Conservation (phyloP, 352 stramenopile species). For the Phytophthora palmivora region DNA sequence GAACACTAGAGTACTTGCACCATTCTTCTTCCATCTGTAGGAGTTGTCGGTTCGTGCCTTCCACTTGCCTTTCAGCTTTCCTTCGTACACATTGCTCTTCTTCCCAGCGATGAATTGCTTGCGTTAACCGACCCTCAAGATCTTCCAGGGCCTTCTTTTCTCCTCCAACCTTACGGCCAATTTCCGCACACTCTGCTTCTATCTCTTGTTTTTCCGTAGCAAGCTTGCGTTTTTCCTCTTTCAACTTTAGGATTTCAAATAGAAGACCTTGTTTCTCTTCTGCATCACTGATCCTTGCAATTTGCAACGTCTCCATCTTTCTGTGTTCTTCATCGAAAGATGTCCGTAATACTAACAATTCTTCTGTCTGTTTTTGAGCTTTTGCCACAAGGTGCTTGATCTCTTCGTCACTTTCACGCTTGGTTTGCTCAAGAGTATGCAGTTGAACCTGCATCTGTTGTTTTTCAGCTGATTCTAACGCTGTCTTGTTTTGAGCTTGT, state of each 20-base stretch:
- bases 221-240: slow-evolving; percentile 49
- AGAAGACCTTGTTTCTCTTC: slow-evolving; percentile 57
- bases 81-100: slow-evolving; percentile 53
- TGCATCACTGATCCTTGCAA: slow-evolving; percentile 30
- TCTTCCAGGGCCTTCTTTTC: slow-evolving; percentile 67
- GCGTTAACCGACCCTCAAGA: slow-evolving; percentile 54
- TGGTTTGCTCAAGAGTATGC: slow-evolving; percentile 10
- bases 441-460: slow-evolving; percentile 2
- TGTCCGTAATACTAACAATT: slow-evolving; percentile 52
- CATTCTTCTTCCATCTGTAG: slow-evolving; percentile 63
- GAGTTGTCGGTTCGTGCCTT: slow-evolving; percentile 43
- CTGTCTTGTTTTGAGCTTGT: slow-evolving; percentile 39
- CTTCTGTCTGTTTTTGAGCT: slow-evolving; percentile 55
- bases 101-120: slow-evolving; percentile 64
- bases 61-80: slow-evolving; percentile 46
- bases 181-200: slow-evolving; percentile 22
- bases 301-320: slow-evolving; percentile 32
- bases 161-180: slow-evolving; percentile 46
- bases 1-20: slow-evolving; percentile 45
- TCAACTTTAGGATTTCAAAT: slow-evolving; percentile 55
- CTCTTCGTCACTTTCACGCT: slow-evolving; percentile 15
- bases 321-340: slow-evolving; percentile 51
- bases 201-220: slow-evolving; percentile 41
- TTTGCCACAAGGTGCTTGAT: slow-evolving; percentile 29
- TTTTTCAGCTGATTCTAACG: slow-evolving; percentile 6